Evolutionary conservation across 2,329 filamentous ascomycete genomes (phyloP), one percentile per base, ranked within the genome.

Genomic region (Nigrospora sphaerica): DNA sequence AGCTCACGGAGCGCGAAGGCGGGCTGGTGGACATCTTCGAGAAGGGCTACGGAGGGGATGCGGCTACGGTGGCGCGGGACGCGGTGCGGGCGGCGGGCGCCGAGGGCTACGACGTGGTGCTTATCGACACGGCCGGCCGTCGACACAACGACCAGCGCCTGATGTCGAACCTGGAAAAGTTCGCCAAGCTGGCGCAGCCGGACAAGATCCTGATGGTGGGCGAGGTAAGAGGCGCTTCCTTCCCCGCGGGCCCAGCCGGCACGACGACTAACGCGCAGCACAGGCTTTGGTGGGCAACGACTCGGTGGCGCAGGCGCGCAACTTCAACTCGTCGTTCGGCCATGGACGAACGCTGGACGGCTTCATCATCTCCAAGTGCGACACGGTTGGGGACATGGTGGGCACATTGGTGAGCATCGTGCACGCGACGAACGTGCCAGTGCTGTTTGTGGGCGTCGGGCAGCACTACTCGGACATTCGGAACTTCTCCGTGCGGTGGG

Each of bases 301-400:
- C 67, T 90, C 86, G 4, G 93, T 98, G 18, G 89, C 90, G 41
- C 93, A 98, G 69, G 93, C 95, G 4, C 80, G 91, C 58, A 96
- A 96, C 70, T 98, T 98, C 73, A 96, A 96, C 62, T 82, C 85
- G 34, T 87, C 88, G 2, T 97, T 98, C 68, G 95, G 93, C 32
- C 75, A 80, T 6, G 83, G 82, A 13, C 76, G 92, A 47, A 80
- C 80, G 28, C 76, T 98, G 34, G 95, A 98, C 67, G 93, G 93
- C 6, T 98, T 98, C 67, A 95, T 98, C 62, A 96, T 98, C 57
- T 92, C 86, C 50, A 98, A 98, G 69, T 97, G 93, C 65, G 93
- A 98, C 70, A 98, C 93, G 0, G 95, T 98, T 34, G 95, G 93
- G n/a, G 92, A 96, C 69, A 97, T 97, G 91, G 90, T 96, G 38